These are phyloP conservation scores for Boletus tylopilopsis DNA, from an alignment of 768 basidiomycete species.

Conservation along the genomic window DNA sequence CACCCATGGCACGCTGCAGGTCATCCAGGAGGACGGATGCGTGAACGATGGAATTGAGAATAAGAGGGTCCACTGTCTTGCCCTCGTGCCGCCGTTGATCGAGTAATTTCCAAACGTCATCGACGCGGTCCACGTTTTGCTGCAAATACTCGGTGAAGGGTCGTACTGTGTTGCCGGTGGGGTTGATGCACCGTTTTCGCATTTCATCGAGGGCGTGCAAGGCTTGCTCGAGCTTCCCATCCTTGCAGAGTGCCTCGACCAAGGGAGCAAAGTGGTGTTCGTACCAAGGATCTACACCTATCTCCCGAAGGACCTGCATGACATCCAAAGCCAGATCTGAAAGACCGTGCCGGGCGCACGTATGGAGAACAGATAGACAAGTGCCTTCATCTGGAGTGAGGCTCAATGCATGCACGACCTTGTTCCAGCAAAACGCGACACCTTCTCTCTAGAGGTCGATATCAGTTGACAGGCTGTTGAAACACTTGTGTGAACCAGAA, in stretches of 20 bases:
- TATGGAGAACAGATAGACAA: slow-evolving; percentile 63
- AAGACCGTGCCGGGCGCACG: slow-evolving; percentile 70
- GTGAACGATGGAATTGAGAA: slow-evolving; percentile 64
- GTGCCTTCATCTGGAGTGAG: slow-evolving; percentile 72
- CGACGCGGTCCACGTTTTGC: slow-evolving; percentile 49
- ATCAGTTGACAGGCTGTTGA: background rate
- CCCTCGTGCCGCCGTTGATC: slow-evolving; percentile 56
- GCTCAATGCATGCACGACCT: slow-evolving; percentile 47
- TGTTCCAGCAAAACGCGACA: slow-evolving; percentile 58
- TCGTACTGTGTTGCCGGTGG: slow-evolving; percentile 47
- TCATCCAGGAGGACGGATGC: slow-evolving; percentile 61
- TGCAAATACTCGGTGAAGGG: slow-evolving; percentile 51
- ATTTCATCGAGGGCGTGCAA: slow-evolving; percentile 57
- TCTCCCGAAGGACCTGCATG: slow-evolving; percentile 49
- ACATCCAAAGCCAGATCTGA: slow-evolving; percentile 67
- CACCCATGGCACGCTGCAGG: slow-evolving; percentile 71
- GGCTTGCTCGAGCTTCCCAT: slow-evolving; percentile 57
- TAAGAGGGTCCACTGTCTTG: slow-evolving; percentile 48
- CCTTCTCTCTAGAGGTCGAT: slow-evolving; percentile 55
- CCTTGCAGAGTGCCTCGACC: slow-evolving; percentile 66
- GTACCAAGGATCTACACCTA: slow-evolving; percentile 44
- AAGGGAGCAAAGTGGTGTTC: slow-evolving; percentile 80
- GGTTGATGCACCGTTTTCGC: slow-evolving; percentile 48
- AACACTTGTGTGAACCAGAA: slow-evolving; percentile 5
- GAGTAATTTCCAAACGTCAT: slow-evolving; percentile 60